Conservation (phyloP, 306 rosid species). For the Herpetospermum pedunculosum region DNA sequence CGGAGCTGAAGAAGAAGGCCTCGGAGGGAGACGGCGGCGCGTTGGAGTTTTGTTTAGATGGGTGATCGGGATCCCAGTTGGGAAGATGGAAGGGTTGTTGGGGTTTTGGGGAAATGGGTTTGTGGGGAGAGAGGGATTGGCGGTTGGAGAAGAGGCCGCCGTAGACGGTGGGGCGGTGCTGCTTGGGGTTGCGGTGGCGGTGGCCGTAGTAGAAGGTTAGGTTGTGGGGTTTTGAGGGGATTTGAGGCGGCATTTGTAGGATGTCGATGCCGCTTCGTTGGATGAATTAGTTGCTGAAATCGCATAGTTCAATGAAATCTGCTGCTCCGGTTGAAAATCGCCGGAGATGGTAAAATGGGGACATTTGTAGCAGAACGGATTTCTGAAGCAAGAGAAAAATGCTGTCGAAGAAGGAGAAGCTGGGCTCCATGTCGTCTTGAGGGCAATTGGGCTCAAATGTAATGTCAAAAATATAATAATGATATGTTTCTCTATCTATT, state of each 20-base stretch:
- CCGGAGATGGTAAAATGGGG: neutral
- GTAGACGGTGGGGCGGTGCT: constrained; percentile 57
- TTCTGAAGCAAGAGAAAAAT: neutral
- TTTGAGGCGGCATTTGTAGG: constrained; percentile 45
- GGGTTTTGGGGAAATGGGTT: constrained; percentile 15
- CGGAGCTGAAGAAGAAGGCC: constrained; percentile 20
- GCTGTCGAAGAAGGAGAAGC: too few relatives aligned
- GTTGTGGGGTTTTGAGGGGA: constrained; percentile 26
- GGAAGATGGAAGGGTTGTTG: constrained; percentile 30
- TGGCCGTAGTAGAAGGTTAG: constrained; percentile 56
- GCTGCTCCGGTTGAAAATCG: neutral
- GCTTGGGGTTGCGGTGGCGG: constrained; percentile 74
- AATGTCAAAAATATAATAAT: too few relatives aligned
- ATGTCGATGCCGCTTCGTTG: neutral
- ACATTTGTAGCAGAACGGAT: neutral
- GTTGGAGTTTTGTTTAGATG: constrained; percentile 13
- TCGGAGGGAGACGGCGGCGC: constrained; percentile 3
- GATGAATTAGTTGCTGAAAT: neutral
- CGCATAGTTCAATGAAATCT: neutral
- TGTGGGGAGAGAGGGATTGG: constrained; percentile 18
- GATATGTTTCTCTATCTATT: too few relatives aligned
- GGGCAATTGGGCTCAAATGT: too few relatives aligned
- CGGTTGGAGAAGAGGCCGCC: constrained; percentile 69
- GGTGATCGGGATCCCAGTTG: constrained; percentile 62
- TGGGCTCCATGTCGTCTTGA: too few relatives aligned